Evolutionary conservation across 345 rosid species (phyloP), one percentile per base, ranked within the genome.

Genomic region (Rhodamnia rubescens): DNA sequence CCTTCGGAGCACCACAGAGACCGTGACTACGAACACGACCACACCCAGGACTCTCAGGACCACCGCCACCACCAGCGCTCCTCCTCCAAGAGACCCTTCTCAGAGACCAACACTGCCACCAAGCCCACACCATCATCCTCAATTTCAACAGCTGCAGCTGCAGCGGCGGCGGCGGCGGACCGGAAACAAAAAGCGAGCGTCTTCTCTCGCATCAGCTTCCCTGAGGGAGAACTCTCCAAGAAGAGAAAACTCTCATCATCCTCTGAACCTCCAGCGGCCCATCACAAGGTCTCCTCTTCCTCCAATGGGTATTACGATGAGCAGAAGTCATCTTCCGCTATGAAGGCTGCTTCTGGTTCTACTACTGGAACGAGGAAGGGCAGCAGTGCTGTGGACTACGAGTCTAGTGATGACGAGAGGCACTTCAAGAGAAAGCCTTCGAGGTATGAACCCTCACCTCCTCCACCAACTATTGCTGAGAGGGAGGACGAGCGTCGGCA

Each of bases 371-470:
- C 83, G 22, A 74, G 87, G 78, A 92, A 89, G 83, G 53, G 89
- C 6, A 49, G 88, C 78, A 87, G 86, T 54, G 85, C 89, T 8
- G 92, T 83, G 83, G 97, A 97, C 22, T 90, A 94, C 5, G 99
- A 96, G 88, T 96, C 98, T 0, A 97, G 98, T 58, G 98, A 95
- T 18, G 98, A 96, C 59, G 98, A 96, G 47, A 90, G 96, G 88
- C 99, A 97, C 90, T 97, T 95, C 86, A 95, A 97, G 93, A 93
- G 99, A 91, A 97, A 92, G 93, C 94, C 96, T 8, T 93, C 93
- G 1, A 94, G 98, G 92, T 93, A 94, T 32, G 94, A 95, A 87
- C 90, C 93, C 2, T 94, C 98, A 3, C 94, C 98, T 14, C 93
- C 97, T 3, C 93, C 92, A 0, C 92, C 89, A 1, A 81, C 91